These are phyloP conservation scores for Diaporthe australafricana DNA, from an alignment of 2,329 filamentous ascomycete genomes.

Conservation along the genomic window DNA sequence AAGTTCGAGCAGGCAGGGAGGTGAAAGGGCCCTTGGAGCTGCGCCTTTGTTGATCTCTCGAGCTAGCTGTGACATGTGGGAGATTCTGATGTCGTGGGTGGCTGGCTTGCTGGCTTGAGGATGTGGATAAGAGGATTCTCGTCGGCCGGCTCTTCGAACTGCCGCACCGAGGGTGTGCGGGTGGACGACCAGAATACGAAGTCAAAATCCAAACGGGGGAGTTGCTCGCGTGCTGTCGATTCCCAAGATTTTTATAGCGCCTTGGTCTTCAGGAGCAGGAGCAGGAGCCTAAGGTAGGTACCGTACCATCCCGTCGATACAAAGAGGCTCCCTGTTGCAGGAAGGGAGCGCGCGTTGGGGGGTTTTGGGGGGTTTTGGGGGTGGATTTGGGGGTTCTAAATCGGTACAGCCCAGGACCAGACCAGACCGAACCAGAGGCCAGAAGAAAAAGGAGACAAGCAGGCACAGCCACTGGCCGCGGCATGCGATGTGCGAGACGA, in stretches of 20 bases:
- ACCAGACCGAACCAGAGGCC: not conserved
- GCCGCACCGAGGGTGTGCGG: not conserved
- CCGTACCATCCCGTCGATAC: not conserved
- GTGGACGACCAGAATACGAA: not conserved
- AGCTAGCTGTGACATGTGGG: not conserved
- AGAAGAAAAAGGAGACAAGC: slow-evolving; percentile 4
- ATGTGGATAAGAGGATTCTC: not conserved
- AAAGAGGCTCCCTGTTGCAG: not conserved
- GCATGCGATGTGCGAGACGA: slow-evolving; percentile 15
- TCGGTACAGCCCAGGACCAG: not conserved
- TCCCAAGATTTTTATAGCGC: slow-evolving; percentile 22
- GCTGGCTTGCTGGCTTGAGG: not conserved
- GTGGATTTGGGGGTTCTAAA: slow-evolving; percentile 1
- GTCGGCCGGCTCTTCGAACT: not conserved
- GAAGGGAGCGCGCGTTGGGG: slow-evolving; percentile 15
- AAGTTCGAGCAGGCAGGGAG: too few species aligned
- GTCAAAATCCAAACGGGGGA: not conserved
- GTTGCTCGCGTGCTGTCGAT: slow-evolving; percentile 3
- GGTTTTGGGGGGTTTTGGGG: not conserved
- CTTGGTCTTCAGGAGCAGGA: not conserved
- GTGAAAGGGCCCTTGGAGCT: not conserved
- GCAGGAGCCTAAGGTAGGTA: not conserved
- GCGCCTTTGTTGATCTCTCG: slow-evolving; percentile 1
- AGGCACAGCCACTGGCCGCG: slow-evolving; percentile 20
- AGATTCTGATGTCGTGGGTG: slow-evolving; percentile 2